Evolutionary conservation across 2,329 filamentous ascomycete genomes (phyloP), one percentile per base, ranked within the genome.

Genomic region (Apiospora arundinis): DNA sequence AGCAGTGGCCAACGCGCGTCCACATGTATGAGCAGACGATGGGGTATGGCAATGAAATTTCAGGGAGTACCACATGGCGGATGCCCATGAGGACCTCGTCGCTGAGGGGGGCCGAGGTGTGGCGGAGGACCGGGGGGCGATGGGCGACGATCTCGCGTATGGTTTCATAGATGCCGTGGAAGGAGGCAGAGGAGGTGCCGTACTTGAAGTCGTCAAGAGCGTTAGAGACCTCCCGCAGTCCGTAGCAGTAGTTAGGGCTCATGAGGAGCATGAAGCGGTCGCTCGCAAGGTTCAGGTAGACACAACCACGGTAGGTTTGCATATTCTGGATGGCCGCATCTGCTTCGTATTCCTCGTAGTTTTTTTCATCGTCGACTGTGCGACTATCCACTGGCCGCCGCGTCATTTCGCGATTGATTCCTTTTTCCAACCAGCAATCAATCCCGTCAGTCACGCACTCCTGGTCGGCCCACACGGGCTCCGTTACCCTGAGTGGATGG

Each of bases 1-100:
- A 23, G n/a, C 3, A 32, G 32, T 6, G 32, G 32, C 32, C 3
- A 6, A 32, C 3, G 32, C 32, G 3, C 32, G 32, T 32, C 32
- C 32, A 32, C 32, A 6, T 28, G 9, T 9, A 25, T 16, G 14
- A 42, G 8, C 37, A 40, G 23, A 0, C 48, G 6, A 11, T 11
- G n/a, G 23, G 1, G 48, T 40, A 23, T 11, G n/a, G n/a, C n/a
- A 14, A 52, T 2, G n/a, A 52, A 40, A 40, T 5, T 4, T 4
- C 37, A 8, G 48, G 49, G 5, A 52, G 25, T 0, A 52, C 49
- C 23, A 28, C 23, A 14, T 52, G 49, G 49, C 49, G 49, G 12
- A 52, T 52, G 23, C 49, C 49, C 49, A 52, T 52, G 23, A 52
- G 49, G 12, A 52, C 49, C 11, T 52, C 49, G 49, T 52, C 49